Evolutionary conservation across 73 alveolate genomes (phyloP), one percentile per base, ranked within the genome.

Genomic region (Stentor coeruleus): DNA sequence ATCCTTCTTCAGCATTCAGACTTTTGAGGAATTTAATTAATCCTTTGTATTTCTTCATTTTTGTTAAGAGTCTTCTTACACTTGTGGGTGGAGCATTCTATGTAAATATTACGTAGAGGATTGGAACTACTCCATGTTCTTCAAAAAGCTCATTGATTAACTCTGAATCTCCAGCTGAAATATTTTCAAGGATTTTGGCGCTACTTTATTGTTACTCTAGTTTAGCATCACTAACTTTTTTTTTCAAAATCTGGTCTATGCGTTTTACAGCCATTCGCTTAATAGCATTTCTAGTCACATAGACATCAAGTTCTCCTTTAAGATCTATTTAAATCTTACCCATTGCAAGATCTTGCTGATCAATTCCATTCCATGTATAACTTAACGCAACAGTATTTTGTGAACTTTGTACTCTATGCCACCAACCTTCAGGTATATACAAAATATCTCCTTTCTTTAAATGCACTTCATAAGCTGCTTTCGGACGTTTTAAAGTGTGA

Each of bases 361-460:
- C 83, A 20, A 75, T 33, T 75, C 83, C 83, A 11, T 75, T n/a
- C 74, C 59, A 75, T 39, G 33, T 14, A 20, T 37, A 26, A 38
- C 72, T 40, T n/a, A 75, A 14, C 6, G 83, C 59, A 40, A 37
- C 59, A 75, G 83, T 39, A 75, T 39, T 20, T 1, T 15, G 80
- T 11, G 33, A 0, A 14, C 35, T 20, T n/a, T 31, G 20, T 20
- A 75, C 72, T n/a, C 30, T 39, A 75, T 75, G 83, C 59, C 59
- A 75, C 83, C 83, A 75, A 37, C 83, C 83, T 38, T 75, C 83
- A 75, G 83, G 83, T 75, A 75, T 40, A 2, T n/a, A 75, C 38
- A 75, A 40, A 75, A 37, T n/a, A 14, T 75, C 77, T 75, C 83
- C 83, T n/a, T 28, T 28, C 66, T 38, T 38, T n/a, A 75, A 37